A percentile compares a stretch with the other conserved stretches of the same genome.
These are phyloP conservation scores for Trichoderma breve DNA, from an alignment of 2,329 filamentous ascomycete species.

Conservation along the genomic window DNA sequence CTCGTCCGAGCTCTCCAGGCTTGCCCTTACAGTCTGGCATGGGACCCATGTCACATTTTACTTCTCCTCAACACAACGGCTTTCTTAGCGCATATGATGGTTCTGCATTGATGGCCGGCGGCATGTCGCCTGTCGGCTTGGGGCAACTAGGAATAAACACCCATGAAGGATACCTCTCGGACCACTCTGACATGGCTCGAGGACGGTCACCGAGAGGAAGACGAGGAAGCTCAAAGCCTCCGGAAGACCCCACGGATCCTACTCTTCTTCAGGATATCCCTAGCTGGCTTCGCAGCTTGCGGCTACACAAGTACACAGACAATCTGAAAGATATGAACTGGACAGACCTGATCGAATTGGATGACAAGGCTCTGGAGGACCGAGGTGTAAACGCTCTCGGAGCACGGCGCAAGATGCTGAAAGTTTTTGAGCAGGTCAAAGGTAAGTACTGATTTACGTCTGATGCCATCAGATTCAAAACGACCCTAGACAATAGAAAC, in stretches of 20 bases:
- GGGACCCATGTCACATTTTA: constrained; percentile 66
- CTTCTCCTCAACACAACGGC: constrained; percentile 90
- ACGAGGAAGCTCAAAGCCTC: constrained; percentile 92
- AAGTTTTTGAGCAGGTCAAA: constrained; percentile 97
- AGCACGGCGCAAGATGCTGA: constrained; percentile 94
- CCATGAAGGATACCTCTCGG: constrained; percentile 85
- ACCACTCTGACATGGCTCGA: constrained; percentile 86
- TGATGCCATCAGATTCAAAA: not conserved
- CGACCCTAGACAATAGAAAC: not conserved
- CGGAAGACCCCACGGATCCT: constrained; percentile 93
- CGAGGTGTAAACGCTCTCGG: constrained; percentile 93
- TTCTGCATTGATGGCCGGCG: constrained; percentile 67
- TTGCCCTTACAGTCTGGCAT: constrained; percentile 72
- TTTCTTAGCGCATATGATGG: constrained; percentile 88
- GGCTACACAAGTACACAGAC: constrained; percentile 98
- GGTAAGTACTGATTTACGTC: constrained; percentile 44
- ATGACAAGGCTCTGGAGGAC: constrained; percentile 89
- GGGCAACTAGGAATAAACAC: constrained; percentile 67
- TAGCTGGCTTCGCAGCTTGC: constrained; percentile 88
- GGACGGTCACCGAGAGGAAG: constrained; percentile 90
- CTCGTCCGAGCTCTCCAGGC: constrained; percentile 85
- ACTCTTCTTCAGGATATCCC: constrained; percentile 91
- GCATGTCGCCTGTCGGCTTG: constrained; percentile 69
- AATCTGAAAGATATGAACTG: constrained; percentile 97
- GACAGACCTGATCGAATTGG: constrained; percentile 86